A percentile compares a stretch with the other conserved stretches of the same genome.
Conservation (phyloP, 805 yeast species). For the Sugiyamaella chiloensis region DNA sequence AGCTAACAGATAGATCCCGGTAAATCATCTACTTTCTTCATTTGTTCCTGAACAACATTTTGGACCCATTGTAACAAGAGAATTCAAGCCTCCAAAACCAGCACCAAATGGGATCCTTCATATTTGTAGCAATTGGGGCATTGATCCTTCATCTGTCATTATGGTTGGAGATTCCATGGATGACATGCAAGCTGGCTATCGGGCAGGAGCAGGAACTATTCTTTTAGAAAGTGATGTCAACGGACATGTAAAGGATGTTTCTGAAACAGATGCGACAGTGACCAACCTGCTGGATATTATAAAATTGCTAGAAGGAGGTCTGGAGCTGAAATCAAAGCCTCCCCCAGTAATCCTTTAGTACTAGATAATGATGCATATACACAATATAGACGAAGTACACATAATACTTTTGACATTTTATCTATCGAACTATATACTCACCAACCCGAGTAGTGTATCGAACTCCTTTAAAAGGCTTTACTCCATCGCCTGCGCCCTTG, state of each 20-base stretch:
- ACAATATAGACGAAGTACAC: background rate
- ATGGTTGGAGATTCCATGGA: conserved; percentile 77
- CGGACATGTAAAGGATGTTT: conserved; percentile 38
- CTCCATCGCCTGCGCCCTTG: conserved; percentile 56
- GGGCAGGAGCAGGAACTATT: conserved; percentile 61
- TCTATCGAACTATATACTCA: conserved; percentile 48
- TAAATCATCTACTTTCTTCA: conserved; percentile 45
- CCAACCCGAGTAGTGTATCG: conserved; percentile 70
- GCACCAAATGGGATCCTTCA: conserved; percentile 59
- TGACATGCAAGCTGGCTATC: conserved; percentile 60
- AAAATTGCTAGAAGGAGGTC: conserved; percentile 37
- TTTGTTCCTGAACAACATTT: conserved; percentile 43
- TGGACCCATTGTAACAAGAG: conserved; percentile 56
- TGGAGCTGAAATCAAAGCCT: conserved; percentile 23
- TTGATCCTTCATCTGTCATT: conserved; percentile 45
- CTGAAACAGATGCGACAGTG: conserved; percentile 38
- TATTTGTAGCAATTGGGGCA: conserved; percentile 49
- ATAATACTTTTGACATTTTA: too few species aligned
- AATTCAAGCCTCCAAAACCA: conserved; percentile 67
- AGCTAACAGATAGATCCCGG: conserved; percentile 47
- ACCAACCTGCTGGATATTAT: conserved; percentile 39
- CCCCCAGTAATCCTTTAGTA: background rate
- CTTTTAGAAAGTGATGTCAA: conserved; percentile 54
- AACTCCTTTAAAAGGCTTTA: conserved; percentile 87
- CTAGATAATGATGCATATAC: background rate